Evolutionary conservation across 768 basidiomycete genomes (phyloP).

Genomic region (Asterophora parasitica): DNA sequence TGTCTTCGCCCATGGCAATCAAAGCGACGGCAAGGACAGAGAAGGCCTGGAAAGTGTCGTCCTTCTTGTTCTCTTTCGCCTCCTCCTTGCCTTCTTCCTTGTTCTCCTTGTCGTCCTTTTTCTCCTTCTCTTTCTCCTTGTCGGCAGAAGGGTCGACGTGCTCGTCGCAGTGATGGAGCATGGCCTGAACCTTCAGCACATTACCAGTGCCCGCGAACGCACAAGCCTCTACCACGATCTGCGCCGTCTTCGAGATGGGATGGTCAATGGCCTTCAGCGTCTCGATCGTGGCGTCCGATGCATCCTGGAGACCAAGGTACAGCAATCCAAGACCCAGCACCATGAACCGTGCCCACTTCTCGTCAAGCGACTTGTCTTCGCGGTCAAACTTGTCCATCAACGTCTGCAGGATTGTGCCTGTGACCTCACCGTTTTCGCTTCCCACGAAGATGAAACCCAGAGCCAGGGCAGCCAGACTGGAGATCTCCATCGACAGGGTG

Average conservation of each 20-base stretch:
- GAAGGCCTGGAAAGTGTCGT: constrained; percentile 87
- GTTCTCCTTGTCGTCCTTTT: constrained; percentile 36
- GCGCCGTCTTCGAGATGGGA: constrained; percentile 85
- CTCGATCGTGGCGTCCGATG: constrained; percentile 89
- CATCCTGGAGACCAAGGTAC: constrained; percentile 93
- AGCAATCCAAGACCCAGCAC: constrained; percentile 84
- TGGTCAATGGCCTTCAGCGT: constrained; percentile 92
- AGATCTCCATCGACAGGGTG: constrained; percentile 80
- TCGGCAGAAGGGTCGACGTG: constrained; percentile 68
- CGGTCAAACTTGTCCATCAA: constrained; percentile 74
- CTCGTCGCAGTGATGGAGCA: constrained; percentile 93
- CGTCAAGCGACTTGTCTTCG: constrained; percentile 68
- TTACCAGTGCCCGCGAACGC: constrained; percentile 95
- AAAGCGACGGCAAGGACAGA: constrained; percentile 92
- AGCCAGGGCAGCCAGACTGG: constrained; percentile 78
- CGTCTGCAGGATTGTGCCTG: constrained; percentile 83
- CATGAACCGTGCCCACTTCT: constrained; percentile 95
- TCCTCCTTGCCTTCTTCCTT: constrained; percentile 58
- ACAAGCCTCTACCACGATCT: constrained; percentile 89
- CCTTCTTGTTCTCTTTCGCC: constrained; percentile 37
- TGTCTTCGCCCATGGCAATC: constrained; percentile 97
- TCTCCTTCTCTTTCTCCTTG: constrained; percentile 55
- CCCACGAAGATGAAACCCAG: constrained; percentile 96
- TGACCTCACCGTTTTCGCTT: constrained; percentile 90
- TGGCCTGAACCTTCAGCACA: constrained; percentile 85